phyloP scores from a whole-genome alignment of 73 alveolate genomes.

The Tetrahymena malaccensis region DNA sequence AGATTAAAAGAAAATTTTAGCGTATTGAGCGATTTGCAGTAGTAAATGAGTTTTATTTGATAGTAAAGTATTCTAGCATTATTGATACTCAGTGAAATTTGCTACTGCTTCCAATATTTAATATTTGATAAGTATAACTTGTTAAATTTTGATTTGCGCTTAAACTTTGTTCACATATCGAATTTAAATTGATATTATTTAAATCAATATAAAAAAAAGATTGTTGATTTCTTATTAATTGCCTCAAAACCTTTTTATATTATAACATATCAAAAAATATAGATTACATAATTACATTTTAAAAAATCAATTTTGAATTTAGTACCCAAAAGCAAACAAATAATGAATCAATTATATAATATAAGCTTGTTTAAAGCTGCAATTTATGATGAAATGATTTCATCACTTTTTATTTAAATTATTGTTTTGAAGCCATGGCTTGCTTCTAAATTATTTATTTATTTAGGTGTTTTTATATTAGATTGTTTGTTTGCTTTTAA shows the following conservation, averaged over 20 bases:
- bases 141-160: not conserved
- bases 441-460: too few relatives aligned
- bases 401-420: too few relatives aligned
- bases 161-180: not conserved
- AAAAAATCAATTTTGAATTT: not conserved
- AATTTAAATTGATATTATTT: not conserved
- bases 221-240: not conserved
- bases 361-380: too few relatives aligned
- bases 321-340: not conserved
- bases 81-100: not conserved
- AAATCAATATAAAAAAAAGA: not conserved
- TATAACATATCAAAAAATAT: not conserved
- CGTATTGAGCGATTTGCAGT: not conserved
- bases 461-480: too few relatives aligned
- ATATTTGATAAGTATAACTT: not conserved
- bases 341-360: not conserved
- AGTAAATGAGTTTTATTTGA: not conserved
- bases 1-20: not conserved
- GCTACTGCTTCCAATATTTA: not conserved
- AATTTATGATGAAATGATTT: too few relatives aligned
- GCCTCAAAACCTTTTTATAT: not conserved
- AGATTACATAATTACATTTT: not conserved
- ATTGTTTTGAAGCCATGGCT: too few relatives aligned
- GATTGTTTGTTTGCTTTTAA: too few relatives aligned
- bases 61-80: not conserved